Evolutionary conservation across 352 stramenopile genomes (phyloP).

Genomic region (Globisporangium radiosum): DNA sequence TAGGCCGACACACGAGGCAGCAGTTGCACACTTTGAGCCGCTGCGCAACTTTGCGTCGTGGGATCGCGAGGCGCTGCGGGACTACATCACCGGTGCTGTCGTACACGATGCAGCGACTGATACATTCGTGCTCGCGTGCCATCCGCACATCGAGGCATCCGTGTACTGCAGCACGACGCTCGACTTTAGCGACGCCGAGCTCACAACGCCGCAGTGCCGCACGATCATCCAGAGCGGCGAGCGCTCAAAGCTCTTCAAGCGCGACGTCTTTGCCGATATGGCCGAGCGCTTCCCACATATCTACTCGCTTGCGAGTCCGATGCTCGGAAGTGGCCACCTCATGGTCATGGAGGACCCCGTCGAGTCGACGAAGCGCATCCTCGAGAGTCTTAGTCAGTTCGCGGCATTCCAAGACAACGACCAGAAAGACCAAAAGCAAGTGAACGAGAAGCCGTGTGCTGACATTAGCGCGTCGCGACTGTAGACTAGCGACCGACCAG

Average conservation of each 20-base stretch:
- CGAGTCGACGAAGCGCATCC: constrained; percentile 32
- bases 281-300: constrained; percentile 24
- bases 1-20: constrained; percentile 7
- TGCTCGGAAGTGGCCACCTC: constrained; percentile 34
- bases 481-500: too few relatives aligned
- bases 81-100: constrained; percentile 24
- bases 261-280: constrained; percentile 21
- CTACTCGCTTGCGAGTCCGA: constrained; percentile 30
- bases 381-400: constrained; percentile 22
- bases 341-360: constrained; percentile 46
- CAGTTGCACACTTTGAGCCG: constrained; percentile 19
- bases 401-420: not conserved
- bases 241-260: constrained; percentile 39
- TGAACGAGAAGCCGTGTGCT: too few relatives aligned
- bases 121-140: constrained; percentile 25
- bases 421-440: not conserved
- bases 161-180: constrained; percentile 33
- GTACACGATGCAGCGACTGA: constrained; percentile 13
- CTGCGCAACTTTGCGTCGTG: constrained; percentile 37
- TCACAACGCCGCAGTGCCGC: constrained; percentile 25
- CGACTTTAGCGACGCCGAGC: constrained; percentile 27
- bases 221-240: constrained; percentile 39
- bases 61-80: constrained; percentile 26
- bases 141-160: constrained; percentile 35
- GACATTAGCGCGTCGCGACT: too few relatives aligned